Conservation (phyloP, 2,329 filamentous ascomycete species). For the Neoscytalidium dimidiatum region DNA sequence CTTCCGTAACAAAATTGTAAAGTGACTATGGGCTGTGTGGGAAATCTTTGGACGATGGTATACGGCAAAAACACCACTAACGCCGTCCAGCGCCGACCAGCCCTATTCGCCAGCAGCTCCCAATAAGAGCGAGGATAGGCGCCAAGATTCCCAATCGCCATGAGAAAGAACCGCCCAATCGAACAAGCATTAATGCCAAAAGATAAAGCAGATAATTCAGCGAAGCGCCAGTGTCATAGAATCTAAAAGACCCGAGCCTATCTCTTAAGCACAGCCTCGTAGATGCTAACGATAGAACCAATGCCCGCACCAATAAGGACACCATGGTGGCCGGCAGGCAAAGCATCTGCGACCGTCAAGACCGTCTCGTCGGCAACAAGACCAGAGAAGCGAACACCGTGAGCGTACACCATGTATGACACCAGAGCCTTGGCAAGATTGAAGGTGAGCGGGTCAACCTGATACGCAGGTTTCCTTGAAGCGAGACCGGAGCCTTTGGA, state of each 20-base stretch:
- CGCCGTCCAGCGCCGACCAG: slow-evolving; percentile 14
- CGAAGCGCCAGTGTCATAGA: background rate
- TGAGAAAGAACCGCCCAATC: background rate
- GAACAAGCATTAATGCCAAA: slow-evolving; percentile 5
- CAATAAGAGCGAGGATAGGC: slow-evolving; percentile 2
- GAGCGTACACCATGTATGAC: slow-evolving; percentile 73
- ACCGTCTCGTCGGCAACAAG: slow-evolving; percentile 63
- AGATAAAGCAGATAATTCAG: background rate
- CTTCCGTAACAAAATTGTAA: no score
- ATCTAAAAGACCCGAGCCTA: slow-evolving; percentile 21
- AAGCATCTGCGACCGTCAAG: slow-evolving; percentile 62
- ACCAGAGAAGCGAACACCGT: slow-evolving; percentile 62
- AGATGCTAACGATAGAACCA: slow-evolving; percentile 69
- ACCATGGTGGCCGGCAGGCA: slow-evolving; percentile 73
- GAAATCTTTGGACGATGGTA: slow-evolving; percentile 20
- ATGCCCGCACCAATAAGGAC: slow-evolving; percentile 69
- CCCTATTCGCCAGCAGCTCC: slow-evolving; percentile 4
- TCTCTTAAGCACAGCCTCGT: slow-evolving; percentile 73
- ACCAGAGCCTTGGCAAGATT: slow-evolving; percentile 84
- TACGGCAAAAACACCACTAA: slow-evolving; percentile 23
- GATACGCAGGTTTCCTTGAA: slow-evolving; percentile 49
- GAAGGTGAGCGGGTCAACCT: slow-evolving; percentile 84
- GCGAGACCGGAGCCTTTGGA: slow-evolving; percentile 34
- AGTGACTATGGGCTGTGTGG: background rate
- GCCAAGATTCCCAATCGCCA: slow-evolving; percentile 5